Evolutionary conservation across 164 flowering plant genomes (phyloP), one percentile per base, ranked within the genome.

Genomic region (Malania oleifera): DNA sequence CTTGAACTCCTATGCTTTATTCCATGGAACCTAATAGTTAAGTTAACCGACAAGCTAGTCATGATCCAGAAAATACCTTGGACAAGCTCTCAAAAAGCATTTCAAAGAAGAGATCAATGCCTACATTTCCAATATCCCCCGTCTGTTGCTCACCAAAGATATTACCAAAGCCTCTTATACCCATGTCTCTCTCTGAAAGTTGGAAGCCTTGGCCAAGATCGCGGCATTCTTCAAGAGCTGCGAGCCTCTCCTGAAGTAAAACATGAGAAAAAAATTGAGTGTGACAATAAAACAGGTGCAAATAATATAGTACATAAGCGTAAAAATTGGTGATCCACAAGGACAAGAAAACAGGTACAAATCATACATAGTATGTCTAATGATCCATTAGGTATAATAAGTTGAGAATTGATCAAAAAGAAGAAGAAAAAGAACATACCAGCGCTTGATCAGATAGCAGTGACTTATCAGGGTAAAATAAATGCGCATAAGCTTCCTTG

Each of bases 101-200:
- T 69, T 92, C 98, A 71, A 92, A 92, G 83, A 92, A 92, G 50
- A 92, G 90, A 78, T 92, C 98, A 70, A 87, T 82, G 62, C 98
- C 98, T 39, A 90, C 97, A 78, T 93, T 87, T 56, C 96, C 98
- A 50, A 93, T 83, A 75, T 93, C 98, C 38, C 98, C 98, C 35
- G 98, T 89, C 67, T 93, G 98, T 70, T 93, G 95, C 73, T 89
- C 98, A 52, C 98, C 98, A 75, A 93, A 89, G 50, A 93, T 93
- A 70, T 80, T 87, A 54, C 98, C 98, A 76, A 93, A 93, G 45
- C 98, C 98, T 75, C 97, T 83, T 27, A 93, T 89, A 38, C 90
- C 88, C 98, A 92, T 92, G 64, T 92, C 98, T 77, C 82, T 84
- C 76, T 92, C 96, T 15, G 98, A 95, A 71, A 93, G 91, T 64